These are phyloP conservation scores for Aspergillus nidulans DNA, from an alignment of 495 filamentous ascomycete genomes.

Conservation along the genomic window DNA sequence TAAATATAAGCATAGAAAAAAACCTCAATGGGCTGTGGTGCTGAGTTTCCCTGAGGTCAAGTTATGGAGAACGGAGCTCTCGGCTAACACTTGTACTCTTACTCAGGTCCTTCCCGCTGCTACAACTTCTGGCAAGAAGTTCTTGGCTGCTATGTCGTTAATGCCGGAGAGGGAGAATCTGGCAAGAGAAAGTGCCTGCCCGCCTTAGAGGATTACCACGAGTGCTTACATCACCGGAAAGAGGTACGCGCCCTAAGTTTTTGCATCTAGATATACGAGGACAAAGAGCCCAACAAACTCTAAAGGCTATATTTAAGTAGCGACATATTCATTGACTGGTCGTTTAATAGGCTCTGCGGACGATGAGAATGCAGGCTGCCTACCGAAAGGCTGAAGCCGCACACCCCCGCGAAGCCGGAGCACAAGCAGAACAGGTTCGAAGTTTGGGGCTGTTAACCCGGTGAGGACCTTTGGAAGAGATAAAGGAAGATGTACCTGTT, in stretches of 20 bases:
- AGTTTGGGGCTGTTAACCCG: conserved; percentile 68
- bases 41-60: neutral
- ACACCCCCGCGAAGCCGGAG: conserved; percentile 70
- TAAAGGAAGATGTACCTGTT: conserved; percentile 17
- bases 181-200: conserved; percentile 88
- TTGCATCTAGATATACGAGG: neutral
- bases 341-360: conserved; percentile 63
- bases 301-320: no score
- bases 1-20: neutral
- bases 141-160: conserved; percentile 84
- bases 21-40: conserved; percentile 3
- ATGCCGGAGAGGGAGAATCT: conserved; percentile 66
- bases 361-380: conserved; percentile 72
- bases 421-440: conserved; percentile 72
- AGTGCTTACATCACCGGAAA: conserved; percentile 97
- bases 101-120: conserved; percentile 79
- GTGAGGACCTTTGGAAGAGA: conserved; percentile 30
- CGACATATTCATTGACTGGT: neutral
- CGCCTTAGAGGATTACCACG: conserved; percentile 94
- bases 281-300: no score
- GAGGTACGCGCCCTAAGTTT: conserved; percentile 62
- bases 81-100: conserved; percentile 25
- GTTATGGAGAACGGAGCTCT: conserved; percentile 16
- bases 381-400: conserved; percentile 78
- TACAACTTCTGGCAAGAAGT: conserved; percentile 98